Base-by-base conservation (phyloP, 1,284 basidiomycete species). In the Boletellus deceptivus region DNA sequence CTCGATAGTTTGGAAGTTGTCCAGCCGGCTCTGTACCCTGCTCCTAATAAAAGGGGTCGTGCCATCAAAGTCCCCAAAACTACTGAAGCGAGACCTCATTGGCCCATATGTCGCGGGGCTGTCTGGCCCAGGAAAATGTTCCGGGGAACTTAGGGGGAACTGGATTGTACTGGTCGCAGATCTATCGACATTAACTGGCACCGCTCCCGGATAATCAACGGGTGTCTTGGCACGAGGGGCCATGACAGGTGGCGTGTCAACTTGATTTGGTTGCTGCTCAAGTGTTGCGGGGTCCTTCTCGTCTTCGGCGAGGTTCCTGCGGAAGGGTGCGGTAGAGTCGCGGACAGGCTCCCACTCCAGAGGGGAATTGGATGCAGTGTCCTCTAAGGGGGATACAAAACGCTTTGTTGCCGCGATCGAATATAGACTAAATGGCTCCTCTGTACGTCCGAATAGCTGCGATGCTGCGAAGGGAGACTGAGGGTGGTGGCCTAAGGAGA, bases 381-480 rank as follows among this genome's bases (percentile, higher is more conserved):
- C 78, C 33, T 82, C 83, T 13, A 80, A 82, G 17, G 75, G 74
- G 25, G 79, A 77, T 11, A 75, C 60, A 6, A 75, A 74, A 44
- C 79, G 71, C 57, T 78, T 83, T 1, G 80, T 84, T 65, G 89
- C 87, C 3, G 87, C 84, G 55, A 91, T 89, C 4, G 88, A 89
- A 67, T 86, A 91, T 7, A 91, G 67, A 62, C 80, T 86, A 64
- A 86, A 89, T 0, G 86, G 82, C 54, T 90, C 89, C 46, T 88
- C 84, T 1, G 80, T 80, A 31, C 80, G 80, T 27, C 85, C 80
- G 63, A 93, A 93, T 1, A 93, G 73, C 56, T 93, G 89, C 13
- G 89, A 89, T 2, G 90, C 86, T n/a, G 91, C 85, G 59, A 91
- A 95, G 0, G 92, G 91, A 0, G 91, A 93, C 60, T 91, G 86